A percentile compares a stretch with the other conserved stretches of the same genome.
Conservation (phyloP, 768 basidiomycete species). For the Pleurotus pulmonarius region DNA sequence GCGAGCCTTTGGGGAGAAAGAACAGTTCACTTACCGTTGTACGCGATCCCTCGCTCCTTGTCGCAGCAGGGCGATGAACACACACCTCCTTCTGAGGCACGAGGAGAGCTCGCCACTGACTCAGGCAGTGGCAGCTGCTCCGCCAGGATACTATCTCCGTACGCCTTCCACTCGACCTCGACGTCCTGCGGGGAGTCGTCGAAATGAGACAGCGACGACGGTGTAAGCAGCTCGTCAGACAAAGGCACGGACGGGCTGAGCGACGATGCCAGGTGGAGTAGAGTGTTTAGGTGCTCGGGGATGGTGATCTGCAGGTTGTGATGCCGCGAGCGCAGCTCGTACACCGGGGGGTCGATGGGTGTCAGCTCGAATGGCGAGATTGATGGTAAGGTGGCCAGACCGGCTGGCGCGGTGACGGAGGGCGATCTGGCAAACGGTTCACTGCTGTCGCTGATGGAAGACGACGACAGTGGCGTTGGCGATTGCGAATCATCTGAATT, state of each 20-base stretch:
- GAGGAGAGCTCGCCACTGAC: not conserved
- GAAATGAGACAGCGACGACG: not conserved
- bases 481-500: not conserved
- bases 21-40: too few relatives aligned
- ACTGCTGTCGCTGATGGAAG: not conserved
- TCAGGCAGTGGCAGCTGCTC: slow-evolving; percentile 3
- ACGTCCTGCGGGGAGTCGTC: not conserved
- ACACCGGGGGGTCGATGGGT: slow-evolving; percentile 22
- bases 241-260: not conserved
- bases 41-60: too few relatives aligned
- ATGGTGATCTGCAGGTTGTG: slow-evolving; percentile 25
- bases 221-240: not conserved
- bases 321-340: slow-evolving; percentile 26
- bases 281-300: slow-evolving; percentile 9
- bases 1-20: too few relatives aligned
- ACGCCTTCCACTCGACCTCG: not conserved
- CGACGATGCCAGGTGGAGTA: slow-evolving; percentile 16
- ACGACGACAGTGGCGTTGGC: not conserved
- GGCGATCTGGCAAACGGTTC: slow-evolving; percentile 19
- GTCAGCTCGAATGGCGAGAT: slow-evolving; percentile 31
- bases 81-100: not conserved
- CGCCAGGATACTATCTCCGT: slow-evolving; percentile 1
- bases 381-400: slow-evolving; percentile 26
- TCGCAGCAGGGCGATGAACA: not conserved
- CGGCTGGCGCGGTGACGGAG: slow-evolving; percentile 29